Evolutionary conservation across 768 basidiomycete genomes (phyloP).

Genomic region (Lactifluus echinatus): DNA sequence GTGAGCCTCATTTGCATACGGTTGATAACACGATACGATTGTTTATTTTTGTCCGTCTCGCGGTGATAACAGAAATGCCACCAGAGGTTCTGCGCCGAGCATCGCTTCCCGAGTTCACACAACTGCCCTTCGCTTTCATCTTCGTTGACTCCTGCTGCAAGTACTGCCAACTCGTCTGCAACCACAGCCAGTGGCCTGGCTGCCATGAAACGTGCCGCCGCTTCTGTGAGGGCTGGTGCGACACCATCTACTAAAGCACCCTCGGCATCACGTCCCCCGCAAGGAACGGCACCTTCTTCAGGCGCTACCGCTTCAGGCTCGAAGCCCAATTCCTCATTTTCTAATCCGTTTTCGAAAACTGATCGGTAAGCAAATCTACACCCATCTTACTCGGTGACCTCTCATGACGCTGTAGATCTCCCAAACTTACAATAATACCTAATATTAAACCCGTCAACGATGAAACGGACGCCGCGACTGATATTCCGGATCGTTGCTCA

Average conservation of each 20-base stretch:
- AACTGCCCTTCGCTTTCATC: constrained; percentile 34
- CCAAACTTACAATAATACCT: constrained; percentile 23
- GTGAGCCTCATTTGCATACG: constrained; percentile 34
- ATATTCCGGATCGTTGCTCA: constrained; percentile 22
- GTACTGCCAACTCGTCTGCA: constrained; percentile 19
- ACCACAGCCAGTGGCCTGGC: constrained; percentile 30
- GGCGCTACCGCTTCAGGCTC: constrained; percentile 12
- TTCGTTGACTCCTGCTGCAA: constrained; percentile 7
- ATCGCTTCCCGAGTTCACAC: constrained; percentile 74
- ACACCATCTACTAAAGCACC: constrained; percentile 28
- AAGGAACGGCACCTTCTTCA: constrained; percentile 20
- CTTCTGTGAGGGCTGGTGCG: constrained; percentile 1
- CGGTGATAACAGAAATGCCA: constrained; percentile 54
- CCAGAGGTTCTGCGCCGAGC: constrained; percentile 64
- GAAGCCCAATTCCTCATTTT: constrained; percentile 6
- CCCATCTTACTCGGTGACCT: constrained; percentile 25
- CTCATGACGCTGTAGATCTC: constrained; percentile 60
- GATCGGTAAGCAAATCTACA: constrained; percentile 52
- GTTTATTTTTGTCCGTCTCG: not conserved
- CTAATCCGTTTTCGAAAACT: constrained; percentile 36
- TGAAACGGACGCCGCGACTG: constrained; percentile 18
- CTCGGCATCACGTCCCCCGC: constrained; percentile 19
- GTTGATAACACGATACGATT: not conserved
- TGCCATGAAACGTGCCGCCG: constrained; percentile 2
- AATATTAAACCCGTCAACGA: constrained; percentile 18